Evolutionary conservation across 768 basidiomycete species (phyloP).

Genomic region (Pleurotus tuber-regium): DNA sequence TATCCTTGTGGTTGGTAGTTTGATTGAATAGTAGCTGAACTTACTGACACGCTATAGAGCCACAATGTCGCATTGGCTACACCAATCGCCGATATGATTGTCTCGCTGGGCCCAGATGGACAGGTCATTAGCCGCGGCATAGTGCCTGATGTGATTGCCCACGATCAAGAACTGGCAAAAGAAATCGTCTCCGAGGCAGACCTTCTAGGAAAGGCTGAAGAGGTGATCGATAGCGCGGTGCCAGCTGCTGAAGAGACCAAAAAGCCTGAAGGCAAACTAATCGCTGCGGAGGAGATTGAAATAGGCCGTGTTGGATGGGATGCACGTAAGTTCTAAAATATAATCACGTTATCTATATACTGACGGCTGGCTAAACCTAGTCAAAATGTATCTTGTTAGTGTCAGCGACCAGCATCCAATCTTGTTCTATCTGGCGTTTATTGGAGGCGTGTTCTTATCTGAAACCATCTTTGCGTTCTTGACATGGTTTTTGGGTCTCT

Average conservation of each 20-base stretch:
- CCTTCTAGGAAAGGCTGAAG: slow-evolving; percentile 22
- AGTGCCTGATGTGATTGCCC: slow-evolving; percentile 44
- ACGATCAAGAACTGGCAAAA: slow-evolving; percentile 32
- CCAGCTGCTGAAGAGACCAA: slow-evolving; percentile 17
- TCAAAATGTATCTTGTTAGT: slow-evolving; percentile 36
- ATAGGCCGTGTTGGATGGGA: slow-evolving; percentile 57
- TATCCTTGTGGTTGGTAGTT: slow-evolving; percentile 63
- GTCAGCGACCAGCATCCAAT: slow-evolving; percentile 34
- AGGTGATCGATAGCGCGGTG: too few species aligned
- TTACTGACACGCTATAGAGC: slow-evolving; percentile 28
- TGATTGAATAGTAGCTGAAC: not conserved
- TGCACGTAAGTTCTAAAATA: slow-evolving; percentile 33
- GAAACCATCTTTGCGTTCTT: slow-evolving; percentile 26
- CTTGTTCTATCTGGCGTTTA: slow-evolving; percentile 29
- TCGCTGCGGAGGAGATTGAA: slow-evolving; percentile 61
- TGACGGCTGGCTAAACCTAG: slow-evolving; percentile 18
- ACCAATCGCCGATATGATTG: slow-evolving; percentile 54
- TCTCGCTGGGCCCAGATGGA: slow-evolving; percentile 55
- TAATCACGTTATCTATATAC: too few species aligned
- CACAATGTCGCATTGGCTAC: slow-evolving; percentile 51
- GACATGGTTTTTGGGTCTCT: slow-evolving; percentile 44
- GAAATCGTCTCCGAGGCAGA: slow-evolving; percentile 28
- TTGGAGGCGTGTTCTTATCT: slow-evolving; percentile 20
- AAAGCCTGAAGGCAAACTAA: slow-evolving; percentile 53
- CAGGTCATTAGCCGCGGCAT: slow-evolving; percentile 47